Evolutionary conservation across 805 yeast genomes (phyloP), one percentile per base, ranked within the genome.

Genomic region (Candida pseudoglaebosa): DNA sequence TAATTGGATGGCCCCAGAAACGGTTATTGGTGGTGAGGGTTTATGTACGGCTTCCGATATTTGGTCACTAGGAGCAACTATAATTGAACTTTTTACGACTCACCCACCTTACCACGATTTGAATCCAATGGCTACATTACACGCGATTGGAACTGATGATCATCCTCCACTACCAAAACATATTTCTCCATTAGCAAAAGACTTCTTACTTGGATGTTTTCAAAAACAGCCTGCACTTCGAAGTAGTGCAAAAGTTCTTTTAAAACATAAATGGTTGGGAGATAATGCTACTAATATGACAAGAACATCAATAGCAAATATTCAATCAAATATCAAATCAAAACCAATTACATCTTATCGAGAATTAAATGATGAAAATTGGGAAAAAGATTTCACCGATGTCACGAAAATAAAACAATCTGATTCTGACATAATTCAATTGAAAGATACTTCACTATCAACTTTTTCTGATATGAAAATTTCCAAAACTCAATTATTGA

Each of bases 1-100:
- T 0, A 85, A 91, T 56, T 93, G 98, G 98, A 90, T 93, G 96
- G 97, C 99, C 0, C 99, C 99, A 0, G 99, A 93, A 55, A 80
- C 95, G 2, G 84, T 93, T 3, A 70, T 82, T 30, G 80, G 88
- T 1, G 73, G 73, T 49, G 85, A 83, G 52, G 95, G 95, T 2
- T 84, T 91, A 1, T 82, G 95, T 7, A 78, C 91, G 0, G 84
- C 95, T 2, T 86, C 95, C 2, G 99, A 93, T 62, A 77, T 85
- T 20, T 85, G 93, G 98, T 85, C 95, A 5, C 61, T 93, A 19
- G 99, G 98, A 2, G 95, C 97, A n/a, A 91, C 98, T 0, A 76
- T 90, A 3, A 77, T 91, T 2, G 99, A 93, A 57, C 67, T 93
- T 30, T 65, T 87, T 37, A 83, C 95, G 0, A 95, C 88, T 0